These are phyloP conservation scores for Naegleria lovaniensis DNA, from an alignment of 208 protist species.

Conservation along the genomic window DNA sequence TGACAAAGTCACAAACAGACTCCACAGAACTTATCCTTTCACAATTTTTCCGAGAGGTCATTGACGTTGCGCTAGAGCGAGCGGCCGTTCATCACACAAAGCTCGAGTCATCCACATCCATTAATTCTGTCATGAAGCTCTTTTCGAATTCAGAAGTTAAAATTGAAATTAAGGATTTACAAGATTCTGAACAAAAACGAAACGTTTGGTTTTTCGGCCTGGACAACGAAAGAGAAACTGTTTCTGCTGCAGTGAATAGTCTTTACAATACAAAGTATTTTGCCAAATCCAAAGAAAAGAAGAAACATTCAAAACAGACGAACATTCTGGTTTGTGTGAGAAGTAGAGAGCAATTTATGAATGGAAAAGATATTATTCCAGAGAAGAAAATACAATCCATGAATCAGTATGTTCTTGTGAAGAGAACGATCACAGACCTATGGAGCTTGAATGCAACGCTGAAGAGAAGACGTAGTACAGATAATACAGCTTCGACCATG, in stretches of 20 bases:
- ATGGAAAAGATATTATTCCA: background rate
- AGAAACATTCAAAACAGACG: background rate
- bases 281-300: background rate
- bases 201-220: slow-evolving; percentile 29
- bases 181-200: background rate
- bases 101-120: background rate
- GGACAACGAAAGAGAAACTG: slow-evolving; percentile 8
- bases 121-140: background rate
- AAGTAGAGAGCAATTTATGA: slow-evolving; percentile 23
- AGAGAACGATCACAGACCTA: background rate
- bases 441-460: background rate
- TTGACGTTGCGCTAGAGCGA: slow-evolving; percentile 7
- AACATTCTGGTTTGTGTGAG: slow-evolving; percentile 19
- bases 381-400: background rate
- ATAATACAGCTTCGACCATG: background rate
- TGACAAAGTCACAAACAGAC: background rate
- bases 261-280: background rate
- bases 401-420: background rate
- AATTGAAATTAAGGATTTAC: background rate
- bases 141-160: background rate
- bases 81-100: background rate
- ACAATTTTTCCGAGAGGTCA: slow-evolving; percentile 14
- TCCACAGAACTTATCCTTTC: background rate
- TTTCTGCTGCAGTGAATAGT: background rate
- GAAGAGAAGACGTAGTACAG: background rate